Evolutionary conservation across 495 filamentous ascomycete genomes (phyloP).

Genomic region (Ascobolus immersus): DNA sequence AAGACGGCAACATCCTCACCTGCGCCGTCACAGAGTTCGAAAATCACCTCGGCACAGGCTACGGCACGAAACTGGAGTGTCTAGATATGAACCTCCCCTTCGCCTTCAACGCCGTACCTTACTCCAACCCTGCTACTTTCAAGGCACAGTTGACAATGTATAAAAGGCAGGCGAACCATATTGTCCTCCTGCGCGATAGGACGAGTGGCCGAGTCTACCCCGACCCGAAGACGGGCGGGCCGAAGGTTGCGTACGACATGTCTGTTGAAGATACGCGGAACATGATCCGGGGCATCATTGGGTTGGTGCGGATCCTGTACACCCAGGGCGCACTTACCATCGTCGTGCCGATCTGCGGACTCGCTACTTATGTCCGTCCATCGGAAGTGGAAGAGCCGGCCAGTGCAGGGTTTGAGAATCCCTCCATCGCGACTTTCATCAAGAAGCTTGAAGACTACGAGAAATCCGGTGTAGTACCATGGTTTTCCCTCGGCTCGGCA

Average conservation of each 20-base stretch:
- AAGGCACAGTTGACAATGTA: constrained; percentile 38
- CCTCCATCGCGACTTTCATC: too few species aligned
- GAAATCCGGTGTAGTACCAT: too few species aligned
- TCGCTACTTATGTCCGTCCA: too few species aligned
- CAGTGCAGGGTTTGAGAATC: too few species aligned
- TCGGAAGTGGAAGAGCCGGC: too few species aligned
- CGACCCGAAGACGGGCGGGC: constrained; percentile 39
- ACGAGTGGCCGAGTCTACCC: constrained; percentile 49
- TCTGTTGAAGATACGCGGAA: constrained; percentile 38
- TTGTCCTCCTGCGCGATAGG: constrained; percentile 46
- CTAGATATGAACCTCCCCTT: constrained; percentile 27
- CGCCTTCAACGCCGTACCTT: too few species aligned
- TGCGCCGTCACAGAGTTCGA: constrained; percentile 51
- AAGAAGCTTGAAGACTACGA: too few species aligned
- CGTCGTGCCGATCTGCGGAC: too few species aligned
- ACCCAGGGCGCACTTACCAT: constrained; percentile 57
- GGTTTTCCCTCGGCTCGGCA: too few species aligned
- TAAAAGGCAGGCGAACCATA: constrained; percentile 37
- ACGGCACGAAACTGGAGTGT: constrained; percentile 56
- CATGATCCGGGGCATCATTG: constrained; percentile 46
- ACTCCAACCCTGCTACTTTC: constrained; percentile 16
- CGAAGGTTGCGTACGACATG: constrained; percentile 38
- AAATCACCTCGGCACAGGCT: constrained; percentile 54
- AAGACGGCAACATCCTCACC: constrained; percentile 36
- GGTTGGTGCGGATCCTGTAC: constrained; percentile 47